Conservation (phyloP, 805 yeast genomes). For the Danielozyma ontarioensis region DNA sequence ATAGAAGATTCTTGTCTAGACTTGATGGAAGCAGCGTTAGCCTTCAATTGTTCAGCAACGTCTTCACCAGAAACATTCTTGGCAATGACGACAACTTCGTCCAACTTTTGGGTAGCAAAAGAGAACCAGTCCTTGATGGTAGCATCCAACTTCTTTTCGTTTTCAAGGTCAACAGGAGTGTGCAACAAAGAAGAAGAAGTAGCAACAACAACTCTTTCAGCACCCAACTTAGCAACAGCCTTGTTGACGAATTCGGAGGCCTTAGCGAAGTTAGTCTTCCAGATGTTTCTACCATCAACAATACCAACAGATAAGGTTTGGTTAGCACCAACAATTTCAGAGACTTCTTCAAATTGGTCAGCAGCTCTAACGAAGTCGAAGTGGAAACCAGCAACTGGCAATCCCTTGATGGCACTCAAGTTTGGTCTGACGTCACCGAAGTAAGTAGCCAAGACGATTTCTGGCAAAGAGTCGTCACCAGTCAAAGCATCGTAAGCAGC, state of each 20-base stretch:
- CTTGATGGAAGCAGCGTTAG: conserved; percentile 80
- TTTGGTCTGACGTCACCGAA: conserved; percentile 99
- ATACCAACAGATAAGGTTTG: conserved; percentile 94
- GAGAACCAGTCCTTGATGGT: conserved; percentile 97
- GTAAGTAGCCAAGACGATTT: conserved; percentile 82
- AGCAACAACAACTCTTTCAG: conserved; percentile 81
- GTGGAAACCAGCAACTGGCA: conserved; percentile 95
- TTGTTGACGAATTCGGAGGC: conserved; percentile 77
- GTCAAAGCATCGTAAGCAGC: conserved; percentile 77
- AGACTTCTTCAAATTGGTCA: conserved; percentile 87
- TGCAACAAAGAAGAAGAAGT: conserved; percentile 96
- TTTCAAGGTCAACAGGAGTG: conserved; percentile 94
- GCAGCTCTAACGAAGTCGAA: conserved; percentile 95
- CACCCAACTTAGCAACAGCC: conserved; percentile 82
- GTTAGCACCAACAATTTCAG: conserved; percentile 55
- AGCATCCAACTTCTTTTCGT: conserved; percentile 86
- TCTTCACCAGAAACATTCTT: conserved; percentile 81
- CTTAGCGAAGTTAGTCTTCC: conserved; percentile 93
- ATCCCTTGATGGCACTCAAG: conserved; percentile 78
- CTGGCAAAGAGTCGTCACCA: conserved; percentile 63
- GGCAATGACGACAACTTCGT: conserved; percentile 87
- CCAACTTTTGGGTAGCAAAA: conserved; percentile 93
- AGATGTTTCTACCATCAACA: conserved; percentile 98
- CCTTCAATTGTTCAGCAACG: conserved; percentile 71
- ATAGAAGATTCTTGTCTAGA: conserved; percentile 82